Evolutionary conservation across 2,329 filamentous ascomycete genomes (phyloP), one percentile per base, ranked within the genome.

Genomic region (Colletotrichum sidae): DNA sequence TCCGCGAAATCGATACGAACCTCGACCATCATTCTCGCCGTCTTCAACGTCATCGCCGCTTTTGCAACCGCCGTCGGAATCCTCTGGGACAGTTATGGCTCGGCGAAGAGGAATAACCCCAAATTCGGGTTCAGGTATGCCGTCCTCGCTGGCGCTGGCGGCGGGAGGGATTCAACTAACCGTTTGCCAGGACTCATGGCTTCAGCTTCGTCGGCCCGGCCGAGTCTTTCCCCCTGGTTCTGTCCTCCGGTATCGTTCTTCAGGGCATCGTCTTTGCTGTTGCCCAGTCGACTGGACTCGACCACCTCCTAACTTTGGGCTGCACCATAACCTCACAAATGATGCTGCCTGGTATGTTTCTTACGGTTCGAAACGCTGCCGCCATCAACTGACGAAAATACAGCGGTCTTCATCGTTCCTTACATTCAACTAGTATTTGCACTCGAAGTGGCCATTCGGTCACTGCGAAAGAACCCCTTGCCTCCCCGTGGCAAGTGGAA

Each of bases 401-500:
- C 61, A 91, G 90, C 87, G 8, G 81, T 91, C 41, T 91, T 92
- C 70, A 82, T 92, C 56, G 84, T 88, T 8, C 89, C 89, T 34
- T 90, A 85, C 67, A 84, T 89, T 38, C 89, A 91, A 69, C 72
- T 91, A 17, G 81, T 90, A 13, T 91, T 92, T 69, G 87, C 86
- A 12, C 68, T 90, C 63, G 90, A 92, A 74, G 83, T 86, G 39
- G 80, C 86, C 0, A 70, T 87, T 13, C 82, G 90, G 69, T 84
- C 86, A 10, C 73, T 90, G 34, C 82, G 79, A 68, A 79, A 77
- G 50, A 80, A 80, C 50, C 83, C 88, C 2, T 91, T 92, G 69
- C 82, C 84, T 5, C 79, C 83, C 1, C 83, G 87, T 62, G 81
- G 84, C 35, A 88, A 83, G 73, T 91, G 88, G 83, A 85, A 83